Evolutionary conservation across 805 yeast genomes (phyloP).

Genomic region (Candida argentea): DNA sequence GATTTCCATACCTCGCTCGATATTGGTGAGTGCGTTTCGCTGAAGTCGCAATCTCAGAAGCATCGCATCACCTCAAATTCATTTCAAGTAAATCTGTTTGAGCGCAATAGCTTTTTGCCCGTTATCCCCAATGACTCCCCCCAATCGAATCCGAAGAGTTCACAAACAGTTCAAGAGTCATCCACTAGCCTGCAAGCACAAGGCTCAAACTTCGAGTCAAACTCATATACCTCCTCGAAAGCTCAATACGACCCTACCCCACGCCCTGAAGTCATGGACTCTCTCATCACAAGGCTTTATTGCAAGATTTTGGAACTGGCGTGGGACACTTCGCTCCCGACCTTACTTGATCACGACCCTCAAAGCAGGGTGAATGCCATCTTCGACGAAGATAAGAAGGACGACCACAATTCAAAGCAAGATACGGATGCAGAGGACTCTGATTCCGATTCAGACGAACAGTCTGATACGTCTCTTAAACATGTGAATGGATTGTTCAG

Average conservation of each 20-base stretch:
- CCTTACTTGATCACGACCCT: constrained; percentile 47
- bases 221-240: constrained; percentile 2
- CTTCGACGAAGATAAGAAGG: constrained; percentile 43
- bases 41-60: constrained; percentile 1
- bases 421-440: constrained; percentile 9
- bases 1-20: constrained; percentile 35
- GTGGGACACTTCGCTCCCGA: constrained; percentile 46
- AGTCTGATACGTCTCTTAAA: constrained; percentile 11
- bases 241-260: neutral
- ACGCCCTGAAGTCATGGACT: constrained; percentile 24
- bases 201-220: neutral
- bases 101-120: constrained; percentile 36
- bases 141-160: neutral
- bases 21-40: constrained; percentile 8
- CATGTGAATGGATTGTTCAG: constrained; percentile 29
- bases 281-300: constrained; percentile 40
- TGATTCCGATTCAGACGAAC: constrained; percentile 5
- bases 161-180: too few species aligned
- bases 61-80: neutral
- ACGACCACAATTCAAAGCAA: constrained; percentile 4
- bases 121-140: constrained; percentile 29
- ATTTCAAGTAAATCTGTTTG: constrained; percentile 30
- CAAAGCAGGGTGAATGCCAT: constrained; percentile 68
- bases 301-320: constrained; percentile 46
- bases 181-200: neutral